Conservation (phyloP, 305 asterid species). For the Fraxinus velutina region DNA sequence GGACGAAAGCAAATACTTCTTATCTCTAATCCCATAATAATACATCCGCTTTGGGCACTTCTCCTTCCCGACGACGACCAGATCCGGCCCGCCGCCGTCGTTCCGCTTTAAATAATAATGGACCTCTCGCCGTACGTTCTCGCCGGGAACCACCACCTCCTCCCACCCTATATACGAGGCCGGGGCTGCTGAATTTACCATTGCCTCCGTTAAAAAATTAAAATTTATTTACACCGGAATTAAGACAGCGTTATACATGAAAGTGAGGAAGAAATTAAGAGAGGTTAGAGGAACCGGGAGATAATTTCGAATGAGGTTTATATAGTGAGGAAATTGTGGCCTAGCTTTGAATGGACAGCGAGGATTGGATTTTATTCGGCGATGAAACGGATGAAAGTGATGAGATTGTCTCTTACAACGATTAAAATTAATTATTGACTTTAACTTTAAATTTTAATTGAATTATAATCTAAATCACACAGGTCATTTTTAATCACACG, state of each 20-base stretch:
- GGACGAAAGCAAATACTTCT: conserved; percentile 24
- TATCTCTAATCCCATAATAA: conserved; percentile 31
- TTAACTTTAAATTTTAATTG: too few relatives aligned
- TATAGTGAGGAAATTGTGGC: too few relatives aligned
- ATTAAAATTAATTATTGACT: too few relatives aligned
- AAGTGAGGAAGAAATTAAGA: conserved; percentile 16
- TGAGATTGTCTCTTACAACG: too few relatives aligned
- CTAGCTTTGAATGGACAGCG: too few relatives aligned
- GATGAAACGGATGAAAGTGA: too few relatives aligned
- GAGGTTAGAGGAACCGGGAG: conserved; percentile 7
- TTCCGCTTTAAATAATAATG: conserved; percentile 57
- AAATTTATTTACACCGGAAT: not conserved
- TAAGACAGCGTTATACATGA: not conserved
- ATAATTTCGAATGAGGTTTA: not conserved
- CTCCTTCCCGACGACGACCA: conserved; percentile 68
- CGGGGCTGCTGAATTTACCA: conserved; percentile 26
- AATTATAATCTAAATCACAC: too few relatives aligned
- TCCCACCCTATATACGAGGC: conserved; percentile 57
- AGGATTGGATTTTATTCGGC: too few relatives aligned
- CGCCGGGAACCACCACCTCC: conserved; percentile 50
- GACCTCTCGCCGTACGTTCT: conserved; percentile 58
- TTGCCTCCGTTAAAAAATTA: conserved; percentile 27
- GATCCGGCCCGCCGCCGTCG: conserved; percentile 55
- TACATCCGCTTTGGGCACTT: conserved; percentile 51
- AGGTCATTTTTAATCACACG: too few relatives aligned